Base-by-base conservation (phyloP, 2,329 filamentous ascomycete genomes). In the Metarhizium humberi region DNA sequence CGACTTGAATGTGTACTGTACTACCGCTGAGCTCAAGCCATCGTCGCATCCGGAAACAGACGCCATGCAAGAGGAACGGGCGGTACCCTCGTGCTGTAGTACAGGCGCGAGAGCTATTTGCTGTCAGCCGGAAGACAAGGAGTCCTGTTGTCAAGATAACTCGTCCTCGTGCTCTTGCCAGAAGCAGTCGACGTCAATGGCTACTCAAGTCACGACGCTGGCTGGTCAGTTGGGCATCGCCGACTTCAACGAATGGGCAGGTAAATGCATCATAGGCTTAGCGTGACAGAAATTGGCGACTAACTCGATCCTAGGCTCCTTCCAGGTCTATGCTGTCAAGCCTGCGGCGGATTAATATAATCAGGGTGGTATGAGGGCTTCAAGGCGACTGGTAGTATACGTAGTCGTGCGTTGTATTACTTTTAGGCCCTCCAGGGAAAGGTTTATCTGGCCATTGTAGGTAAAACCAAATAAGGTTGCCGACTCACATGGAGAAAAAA, bases 1-100 rank as follows among this genome's bases (percentile, higher is more conserved):
- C 6, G 73, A 80, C 58, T 61, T 80, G 30, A 78, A 79, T 57
- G 67, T 78, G 6, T 79, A 79, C 56, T 67, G 13, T 18, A 18
- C 14, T 11, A 10, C 36, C 10, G 36, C 36, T 14, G 36, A 40
- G 36, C 3, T 4, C 25, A 4, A 25, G 25, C 25, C 25, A 25
- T 25, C 25, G 25, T 25, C 25, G 3, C 4, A 4, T 25, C 25
- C 25, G 1, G 25, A 25, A 25, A 25, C 25, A 4, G 25, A 25
- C 25, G 3, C 25, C 25, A 4, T 25, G 25, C 25, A 25, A 25
- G 25, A 25, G 25, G 25, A 25, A 25, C 25, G 4, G 25, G 11
- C 36, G 36, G 36, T 3, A 14, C 36, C 36, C 10, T 40, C 13
- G 42, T 45, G 42, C 42, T 45, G 42, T 2, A 16, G 42, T 3